phyloP scores from a whole-genome alignment of 75 land plant species.

The Sequoiadendron giganteum region DNA sequence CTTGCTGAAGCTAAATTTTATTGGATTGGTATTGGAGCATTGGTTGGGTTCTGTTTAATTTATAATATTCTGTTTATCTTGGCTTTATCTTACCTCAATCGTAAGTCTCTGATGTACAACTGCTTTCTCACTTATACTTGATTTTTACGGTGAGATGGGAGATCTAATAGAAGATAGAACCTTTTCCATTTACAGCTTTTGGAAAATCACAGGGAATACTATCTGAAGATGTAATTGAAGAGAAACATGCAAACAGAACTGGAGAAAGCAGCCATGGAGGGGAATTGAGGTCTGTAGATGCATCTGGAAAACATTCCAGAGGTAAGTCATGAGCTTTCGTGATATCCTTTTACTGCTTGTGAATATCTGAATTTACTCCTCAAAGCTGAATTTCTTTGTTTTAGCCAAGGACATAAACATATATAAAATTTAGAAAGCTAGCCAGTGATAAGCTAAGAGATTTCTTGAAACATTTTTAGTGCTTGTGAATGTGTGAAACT shows the following conservation, averaged over 20 bases:
- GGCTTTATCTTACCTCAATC: slow-evolving; percentile 53
- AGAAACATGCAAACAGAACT: slow-evolving; percentile 20
- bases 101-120: slow-evolving; percentile 31
- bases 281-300: slow-evolving; percentile 11
- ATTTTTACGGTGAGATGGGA: neutral
- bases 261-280: slow-evolving; percentile 12
- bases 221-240: slow-evolving; percentile 39
- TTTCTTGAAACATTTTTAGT: neutral
- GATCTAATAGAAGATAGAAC: neutral
- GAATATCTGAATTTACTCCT: no score
- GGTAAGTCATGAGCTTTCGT: neutral
- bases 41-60: slow-evolving; percentile 51
- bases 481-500: neutral
- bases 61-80: slow-evolving; percentile 55
- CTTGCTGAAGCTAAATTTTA: slow-evolving; percentile 60
- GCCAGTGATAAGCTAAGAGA: neutral
- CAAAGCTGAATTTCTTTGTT: no score
- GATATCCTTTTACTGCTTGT: neutral
- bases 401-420: no score
- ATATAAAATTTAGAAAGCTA: neutral
- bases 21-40: slow-evolving; percentile 76
- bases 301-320: slow-evolving; percentile 31
- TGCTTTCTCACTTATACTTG: neutral
- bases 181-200: slow-evolving; percentile 38
- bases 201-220: slow-evolving; percentile 52